These are phyloP conservation scores for Colletotrichum sp. DNA, from an alignment of 2,329 filamentous ascomycete species.

Conservation along the genomic window DNA sequence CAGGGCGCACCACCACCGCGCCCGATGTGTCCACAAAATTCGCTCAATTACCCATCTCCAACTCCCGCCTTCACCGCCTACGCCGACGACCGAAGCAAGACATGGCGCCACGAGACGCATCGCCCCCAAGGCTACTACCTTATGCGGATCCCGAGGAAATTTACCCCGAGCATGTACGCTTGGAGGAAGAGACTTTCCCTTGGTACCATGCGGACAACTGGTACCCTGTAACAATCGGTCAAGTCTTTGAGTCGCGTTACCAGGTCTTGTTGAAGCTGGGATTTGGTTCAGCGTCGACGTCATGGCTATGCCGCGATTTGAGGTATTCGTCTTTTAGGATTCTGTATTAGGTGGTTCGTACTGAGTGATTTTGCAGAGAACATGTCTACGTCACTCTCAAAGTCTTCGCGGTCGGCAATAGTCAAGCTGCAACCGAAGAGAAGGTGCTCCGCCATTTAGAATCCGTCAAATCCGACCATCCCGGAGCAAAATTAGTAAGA, in stretches of 20 bases:
- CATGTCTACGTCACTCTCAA: slow-evolving; percentile 14
- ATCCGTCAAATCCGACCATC: slow-evolving; percentile 1
- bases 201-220: slow-evolving; percentile 25
- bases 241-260: slow-evolving; percentile 26
- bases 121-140: slow-evolving; percentile 2
- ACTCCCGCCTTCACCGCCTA: neutral
- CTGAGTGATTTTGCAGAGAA: neutral
- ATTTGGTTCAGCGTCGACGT: slow-evolving; percentile 29
- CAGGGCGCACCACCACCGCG: neutral
- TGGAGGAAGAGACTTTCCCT: slow-evolving; percentile 29
- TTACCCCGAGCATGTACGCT: neutral
- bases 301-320: slow-evolving; percentile 29
- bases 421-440: slow-evolving; percentile 7
- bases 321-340: neutral
- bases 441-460: neutral
- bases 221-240: slow-evolving; percentile 27
- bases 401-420: neutral
- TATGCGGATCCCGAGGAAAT: slow-evolving; percentile 10
- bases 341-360: fast-evolving
- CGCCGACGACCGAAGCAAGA: neutral
- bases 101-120: neutral
- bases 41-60: neutral
- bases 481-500: neutral
- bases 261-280: slow-evolving; percentile 30
- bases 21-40: neutral